Conservation (phyloP, 495 filamentous ascomycete genomes). For the Letharia lupina region DNA sequence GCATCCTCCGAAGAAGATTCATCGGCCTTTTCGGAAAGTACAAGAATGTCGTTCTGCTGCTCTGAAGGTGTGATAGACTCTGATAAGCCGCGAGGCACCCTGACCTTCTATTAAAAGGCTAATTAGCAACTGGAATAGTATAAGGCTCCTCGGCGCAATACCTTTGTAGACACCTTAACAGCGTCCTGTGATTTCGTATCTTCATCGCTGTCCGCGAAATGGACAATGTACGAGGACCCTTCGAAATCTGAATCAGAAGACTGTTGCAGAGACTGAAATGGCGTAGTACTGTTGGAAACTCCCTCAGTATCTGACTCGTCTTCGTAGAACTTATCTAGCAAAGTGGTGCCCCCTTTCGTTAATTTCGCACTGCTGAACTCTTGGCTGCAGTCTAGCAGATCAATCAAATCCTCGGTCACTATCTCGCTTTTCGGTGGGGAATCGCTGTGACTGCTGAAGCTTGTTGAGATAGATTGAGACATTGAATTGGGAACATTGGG, state of each 20-base stretch:
- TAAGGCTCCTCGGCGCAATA: not conserved
- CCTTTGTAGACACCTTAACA: not conserved
- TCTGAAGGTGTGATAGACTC: not conserved
- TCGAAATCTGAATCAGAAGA: not conserved
- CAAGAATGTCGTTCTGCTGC: not conserved
- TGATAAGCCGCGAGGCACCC: not conserved
- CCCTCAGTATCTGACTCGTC: not conserved
- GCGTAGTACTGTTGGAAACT: not conserved
- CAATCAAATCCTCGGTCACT: slow-evolving; percentile 1
- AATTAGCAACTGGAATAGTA: not conserved
- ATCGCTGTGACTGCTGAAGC: not conserved
- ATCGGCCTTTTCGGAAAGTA: not conserved
- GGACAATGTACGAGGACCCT: slow-evolving; percentile 7
- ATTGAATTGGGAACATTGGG: not conserved
- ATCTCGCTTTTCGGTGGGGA: not conserved
- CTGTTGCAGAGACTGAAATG: not conserved
- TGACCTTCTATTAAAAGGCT: not conserved
- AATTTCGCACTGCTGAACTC: not conserved
- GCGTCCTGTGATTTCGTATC: not conserved
- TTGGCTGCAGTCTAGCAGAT: not conserved
- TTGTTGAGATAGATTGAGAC: not conserved
- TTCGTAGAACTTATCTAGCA: not conserved
- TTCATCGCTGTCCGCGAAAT: slow-evolving; percentile 3
- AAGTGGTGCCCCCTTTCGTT: not conserved
- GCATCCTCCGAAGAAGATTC: not conserved